phyloP scores from a whole-genome alignment of 257 asterid genomes.

The Verbena officinalis region DNA sequence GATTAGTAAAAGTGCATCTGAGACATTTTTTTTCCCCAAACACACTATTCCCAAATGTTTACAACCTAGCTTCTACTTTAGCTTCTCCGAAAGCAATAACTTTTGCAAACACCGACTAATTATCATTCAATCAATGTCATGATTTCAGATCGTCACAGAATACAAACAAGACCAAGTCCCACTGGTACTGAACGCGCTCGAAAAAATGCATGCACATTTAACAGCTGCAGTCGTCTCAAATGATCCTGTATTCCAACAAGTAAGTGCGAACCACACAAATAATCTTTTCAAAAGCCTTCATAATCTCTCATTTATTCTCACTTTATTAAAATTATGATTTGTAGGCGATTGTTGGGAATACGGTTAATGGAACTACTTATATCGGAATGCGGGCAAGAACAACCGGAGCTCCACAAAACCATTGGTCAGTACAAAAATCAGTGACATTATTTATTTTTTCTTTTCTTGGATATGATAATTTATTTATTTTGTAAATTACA shows the following conservation, averaged over 20 bases:
- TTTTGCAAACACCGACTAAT: too few species aligned
- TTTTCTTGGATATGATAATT: too few species aligned
- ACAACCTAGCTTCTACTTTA: too few species aligned
- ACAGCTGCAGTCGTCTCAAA: constrained; percentile 97
- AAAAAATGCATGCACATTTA: constrained; percentile 91
- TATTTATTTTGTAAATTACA: too few species aligned
- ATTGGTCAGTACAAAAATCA: constrained; percentile 53
- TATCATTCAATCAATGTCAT: neutral
- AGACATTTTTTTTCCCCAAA: too few species aligned
- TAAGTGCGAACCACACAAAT: constrained; percentile 31
- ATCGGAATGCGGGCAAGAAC: constrained; percentile 93
- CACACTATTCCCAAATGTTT: too few species aligned
- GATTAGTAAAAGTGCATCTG: too few species aligned
- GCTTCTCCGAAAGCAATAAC: too few species aligned
- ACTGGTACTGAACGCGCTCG: constrained; percentile 68
- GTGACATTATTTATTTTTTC: neutral
- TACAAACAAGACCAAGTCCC: constrained; percentile 72
- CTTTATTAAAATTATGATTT: neutral
- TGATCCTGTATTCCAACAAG: constrained; percentile 77
- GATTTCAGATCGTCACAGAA: constrained; percentile 68
- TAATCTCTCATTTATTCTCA: neutral
- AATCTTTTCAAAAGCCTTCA: too few species aligned
- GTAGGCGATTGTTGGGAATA: constrained; percentile 84
- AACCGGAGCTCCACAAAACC: constrained; percentile 95
- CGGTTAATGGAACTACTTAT: constrained; percentile 96